Conservation (phyloP, 139 green algal genomes). For the Coelastrella sp. region DNA sequence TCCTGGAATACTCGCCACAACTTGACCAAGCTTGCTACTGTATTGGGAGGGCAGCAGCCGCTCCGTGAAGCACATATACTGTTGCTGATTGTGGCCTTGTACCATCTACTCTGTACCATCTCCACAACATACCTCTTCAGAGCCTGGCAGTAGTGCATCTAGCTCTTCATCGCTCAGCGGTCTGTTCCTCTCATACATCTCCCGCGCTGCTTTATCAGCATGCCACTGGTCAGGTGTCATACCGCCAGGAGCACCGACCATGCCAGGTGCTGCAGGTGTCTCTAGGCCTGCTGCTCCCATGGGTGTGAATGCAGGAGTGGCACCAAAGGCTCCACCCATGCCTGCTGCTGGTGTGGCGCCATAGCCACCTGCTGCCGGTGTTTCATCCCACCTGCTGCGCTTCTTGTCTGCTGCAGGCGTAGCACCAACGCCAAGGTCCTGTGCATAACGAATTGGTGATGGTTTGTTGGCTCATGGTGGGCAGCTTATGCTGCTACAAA, state of each 20-base stretch:
- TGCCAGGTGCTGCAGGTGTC: slow-evolving; percentile 26
- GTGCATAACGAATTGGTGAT: background rate
- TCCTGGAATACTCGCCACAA: too few relatives aligned
- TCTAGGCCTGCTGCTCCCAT: slow-evolving; percentile 31
- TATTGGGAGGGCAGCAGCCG: too few relatives aligned
- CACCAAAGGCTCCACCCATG: slow-evolving; percentile 58
- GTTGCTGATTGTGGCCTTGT: too few relatives aligned
- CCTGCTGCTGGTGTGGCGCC: slow-evolving; percentile 55
- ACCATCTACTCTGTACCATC: too few relatives aligned
- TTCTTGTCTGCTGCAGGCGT: slow-evolving; percentile 61
- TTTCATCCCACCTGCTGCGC: slow-evolving; percentile 89
- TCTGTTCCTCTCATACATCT: slow-evolving; percentile 95
- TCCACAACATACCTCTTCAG: slow-evolving; percentile 75
- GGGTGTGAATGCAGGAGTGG: slow-evolving; percentile 72
- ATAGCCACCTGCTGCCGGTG: slow-evolving; percentile 68
- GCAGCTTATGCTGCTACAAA: too few relatives aligned
- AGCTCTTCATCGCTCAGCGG: slow-evolving; percentile 95
- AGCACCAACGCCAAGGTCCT: slow-evolving; percentile 37
- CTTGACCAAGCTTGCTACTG: too few relatives aligned
- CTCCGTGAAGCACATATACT: too few relatives aligned
- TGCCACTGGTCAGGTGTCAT: slow-evolving; percentile 89
- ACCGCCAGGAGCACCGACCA: slow-evolving; percentile 44
- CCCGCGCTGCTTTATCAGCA: slow-evolving; percentile 78
- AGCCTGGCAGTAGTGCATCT: slow-evolving; percentile 92
- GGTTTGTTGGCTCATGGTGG: too few relatives aligned